Base-by-base conservation (phyloP, 2,329 filamentous ascomycete species). In the Cytospora schulzeri region DNA sequence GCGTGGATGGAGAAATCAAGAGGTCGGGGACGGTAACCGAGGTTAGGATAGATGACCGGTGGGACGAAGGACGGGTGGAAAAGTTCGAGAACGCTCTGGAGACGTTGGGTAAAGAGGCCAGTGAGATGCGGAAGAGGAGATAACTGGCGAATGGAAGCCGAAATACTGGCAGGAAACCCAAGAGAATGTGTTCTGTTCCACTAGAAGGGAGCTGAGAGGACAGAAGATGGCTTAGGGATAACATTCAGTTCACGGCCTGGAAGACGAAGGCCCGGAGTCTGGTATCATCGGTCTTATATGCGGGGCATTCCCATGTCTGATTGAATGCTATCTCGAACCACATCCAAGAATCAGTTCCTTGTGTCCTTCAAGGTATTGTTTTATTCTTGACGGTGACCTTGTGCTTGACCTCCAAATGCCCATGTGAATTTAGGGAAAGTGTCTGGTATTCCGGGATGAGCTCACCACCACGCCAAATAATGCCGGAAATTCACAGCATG, bases 41-140 rank as follows among this genome's bases (percentile, higher is more conserved):
- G 65, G 75, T 81, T 4, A 75, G 79, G 50, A 73, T 86, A 28
- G 73, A 77, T 38, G 69, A 69, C 15, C 77, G 79, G 68, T 85
- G 86, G 70, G 70, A 69, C 15, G 80, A 84, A 69, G 78, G 77
- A 56, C 78, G 79, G 64, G 73, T 85, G 12, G 73, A 75, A 55
- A 73, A 72, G 41, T 86, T 86, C 66, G 83, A 86, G 70, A 70
- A 74, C 33, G 89, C 89, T 15, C 75, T 94, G 68, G 82, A 82
- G 68, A 81, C 81, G 71, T 77, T 93, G 68, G 85, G 86, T 58
- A 81, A 83, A 63, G 88, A 91, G 70, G 89, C 88, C 0, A 73
- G 71, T n/a, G 73, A 76, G 41, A 69, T 71, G 63, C 68, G 70
- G 22, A 66, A 64, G 65, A 70, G 41, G 50, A 59, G 38, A 19